Evolutionary conservation across 768 basidiomycete genomes (phyloP).

Genomic region (Rhodotorula paludigena): DNA sequence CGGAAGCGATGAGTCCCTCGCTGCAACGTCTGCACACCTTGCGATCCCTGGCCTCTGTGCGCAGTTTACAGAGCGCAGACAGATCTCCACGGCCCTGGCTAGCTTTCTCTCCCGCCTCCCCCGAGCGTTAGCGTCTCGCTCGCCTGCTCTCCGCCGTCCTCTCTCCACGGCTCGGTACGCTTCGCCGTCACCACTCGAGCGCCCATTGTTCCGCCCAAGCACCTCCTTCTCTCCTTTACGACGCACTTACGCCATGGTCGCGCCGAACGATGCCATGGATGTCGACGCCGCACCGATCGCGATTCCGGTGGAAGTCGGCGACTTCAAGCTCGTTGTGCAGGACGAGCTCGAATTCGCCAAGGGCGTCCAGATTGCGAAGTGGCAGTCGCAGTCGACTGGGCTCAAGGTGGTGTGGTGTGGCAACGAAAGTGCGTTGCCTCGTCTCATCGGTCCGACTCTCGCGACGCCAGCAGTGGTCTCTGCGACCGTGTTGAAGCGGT

Average conservation of each 20-base stretch:
- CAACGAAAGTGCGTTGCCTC: constrained; percentile 15
- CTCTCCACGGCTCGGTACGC: background rate
- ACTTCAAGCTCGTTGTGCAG: constrained; percentile 34
- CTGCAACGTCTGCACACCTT: too few species aligned
- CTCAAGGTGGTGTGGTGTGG: constrained; percentile 35
- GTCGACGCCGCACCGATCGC: background rate
- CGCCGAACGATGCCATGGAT: background rate
- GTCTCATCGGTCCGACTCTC: too few species aligned
- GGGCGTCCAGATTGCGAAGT: constrained; percentile 24
- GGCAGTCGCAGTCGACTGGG: constrained; percentile 28
- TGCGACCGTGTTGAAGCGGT: too few species aligned
- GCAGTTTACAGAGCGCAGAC: background rate
- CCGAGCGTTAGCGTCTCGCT: background rate
- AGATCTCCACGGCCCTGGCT: constrained; percentile 1
- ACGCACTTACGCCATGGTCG: background rate
- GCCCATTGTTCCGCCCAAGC: background rate
- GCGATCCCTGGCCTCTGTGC: too few species aligned
- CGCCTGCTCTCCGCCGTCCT: background rate
- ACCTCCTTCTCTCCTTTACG: background rate
- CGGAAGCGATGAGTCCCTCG: too few species aligned
- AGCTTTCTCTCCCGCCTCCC: background rate
- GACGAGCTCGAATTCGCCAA: constrained; percentile 27
- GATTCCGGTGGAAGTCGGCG: constrained; percentile 19
- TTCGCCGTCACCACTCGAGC: background rate
- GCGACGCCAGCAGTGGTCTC: too few species aligned